Base-by-base conservation (phyloP, 805 yeast genomes). In the Helenozyma baotianmanensis region DNA sequence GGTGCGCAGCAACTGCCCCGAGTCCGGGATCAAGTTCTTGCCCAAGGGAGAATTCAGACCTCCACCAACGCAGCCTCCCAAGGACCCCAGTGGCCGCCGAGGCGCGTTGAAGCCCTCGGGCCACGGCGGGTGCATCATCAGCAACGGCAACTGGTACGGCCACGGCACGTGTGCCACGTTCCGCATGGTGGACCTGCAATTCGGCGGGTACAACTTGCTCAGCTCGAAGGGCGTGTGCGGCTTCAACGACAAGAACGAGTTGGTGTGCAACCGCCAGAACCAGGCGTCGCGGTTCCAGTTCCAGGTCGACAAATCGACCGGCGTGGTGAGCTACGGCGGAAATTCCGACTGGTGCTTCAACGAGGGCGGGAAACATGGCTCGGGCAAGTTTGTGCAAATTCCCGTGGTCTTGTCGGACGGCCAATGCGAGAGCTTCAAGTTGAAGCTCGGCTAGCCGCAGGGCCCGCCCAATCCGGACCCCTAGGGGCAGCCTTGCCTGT, bases 91-190 rank as follows among this genome's bases (percentile, higher is more conserved):
- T 10, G 42, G 42, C 2, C 27, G 40, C 13, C 37, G 41, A 7
- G 64, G 67, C 9, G 66, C 56, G 47, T 50, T 84, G 28, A 69
- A 62, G 33, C 58, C 77, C 10, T 52, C 68, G 13, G 73, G 62
- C 25, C 72, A 79, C 37, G 42, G 57, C 4, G 96, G 95, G 8
- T 86, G 96, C 58, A 62, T 90, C 38, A 90, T 89, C 50, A 76
- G 83, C 39, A 83, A 76, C 50, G 98, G 98, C 4, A 73, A 77
- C 44, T 89, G 95, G 92, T 85, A 81, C 60, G 53, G 72, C 4
- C 67, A 70, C 12, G 96, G 96, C 1, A 76, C 92, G 0, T 90
- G 97, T 58, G 97, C 96, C 4, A 77, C 82, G 4, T 89, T 70
- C 60, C 68, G 68, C 16, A 47, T 83, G 16, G 32, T 38, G 11